Base-by-base conservation (phyloP, 179 eudicot species). In the Amaranthus tricolor region DNA sequence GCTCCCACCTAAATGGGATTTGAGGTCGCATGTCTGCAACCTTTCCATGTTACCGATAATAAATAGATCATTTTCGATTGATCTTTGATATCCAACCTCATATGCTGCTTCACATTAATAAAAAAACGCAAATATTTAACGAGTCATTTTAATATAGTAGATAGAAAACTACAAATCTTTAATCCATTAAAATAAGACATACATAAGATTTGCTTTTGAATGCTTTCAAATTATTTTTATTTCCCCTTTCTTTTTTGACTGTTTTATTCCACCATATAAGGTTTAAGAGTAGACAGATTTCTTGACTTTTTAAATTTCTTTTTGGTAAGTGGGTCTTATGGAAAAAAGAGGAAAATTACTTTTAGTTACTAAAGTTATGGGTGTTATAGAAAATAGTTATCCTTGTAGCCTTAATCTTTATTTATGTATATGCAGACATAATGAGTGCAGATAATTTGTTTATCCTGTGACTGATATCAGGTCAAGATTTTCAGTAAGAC, bases 401-500 rank as follows among this genome's bases (percentile, higher is more conserved):
- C 31, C 4, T 52, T 57, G 72, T 57, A 62, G 71, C 58, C 24
- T 72, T 66, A 76, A 66, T 76, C 68, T 65, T 70, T 54, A 9
- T 74, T 69, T 69, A 54, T 68, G 64, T 79, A 69, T 57, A 20
- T 47, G n/a, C 61, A 57, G 71, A 75, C 54, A 74, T 68, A 68
- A 68, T 66, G 64, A 17, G 68, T 78, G 68, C 60, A 78, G 60
- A 51, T 63, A 62, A 64, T 59, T 19, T 73, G 53, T 48, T 56
- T 64, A 47, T 49, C 58, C 72, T 78, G 77, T 77, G 76, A 64
- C 53, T 63, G 75, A 48, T 76, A 54, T 63, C 75, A 68, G 63
- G 68, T 62, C 69, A 74, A 19, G 48, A 70, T 55, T 63, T 62
- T 69, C 60, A 57, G 66, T 74, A 19, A 44, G 71, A 62, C 21